Evolutionary conservation across 2,329 filamentous ascomycete genomes (phyloP).

Genomic region (Zelopaecilomyces penicillatus): DNA sequence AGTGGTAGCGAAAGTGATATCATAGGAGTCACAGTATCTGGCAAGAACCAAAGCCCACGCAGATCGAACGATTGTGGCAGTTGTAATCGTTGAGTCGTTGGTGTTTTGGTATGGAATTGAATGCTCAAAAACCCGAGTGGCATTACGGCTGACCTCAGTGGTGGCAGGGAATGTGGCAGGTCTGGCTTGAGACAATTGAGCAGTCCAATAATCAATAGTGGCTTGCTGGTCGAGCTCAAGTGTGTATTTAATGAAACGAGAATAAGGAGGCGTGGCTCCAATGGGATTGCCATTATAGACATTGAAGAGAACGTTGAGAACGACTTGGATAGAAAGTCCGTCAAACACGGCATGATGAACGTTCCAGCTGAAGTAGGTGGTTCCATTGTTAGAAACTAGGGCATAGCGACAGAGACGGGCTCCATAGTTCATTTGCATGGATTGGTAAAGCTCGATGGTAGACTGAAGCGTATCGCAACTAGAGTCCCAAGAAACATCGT

Average conservation of each 20-base stretch:
- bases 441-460: not conserved
- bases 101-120: not conserved
- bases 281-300: not conserved
- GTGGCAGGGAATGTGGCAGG: slow-evolving; percentile 3
- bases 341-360: slow-evolving; percentile 14
- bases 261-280: slow-evolving; percentile 1
- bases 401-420: slow-evolving; percentile 7
- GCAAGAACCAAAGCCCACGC: slow-evolving; percentile 11
- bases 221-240: slow-evolving; percentile 1
- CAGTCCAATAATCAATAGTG: slow-evolving; percentile 5
- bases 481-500: slow-evolving; percentile 5
- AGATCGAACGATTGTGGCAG: slow-evolving; percentile 11
- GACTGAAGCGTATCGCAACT: not conserved
- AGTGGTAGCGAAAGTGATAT: slow-evolving; percentile 18
- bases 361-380: slow-evolving; percentile 4
- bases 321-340: slow-evolving; percentile 11
- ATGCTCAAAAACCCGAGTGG: slow-evolving; percentile 2
- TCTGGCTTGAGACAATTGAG: slow-evolving; percentile 3
- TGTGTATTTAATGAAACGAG: slow-evolving; percentile 6
- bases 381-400: not conserved
- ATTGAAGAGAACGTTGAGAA: not conserved
- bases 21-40: slow-evolving; percentile 10
- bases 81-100: not conserved
- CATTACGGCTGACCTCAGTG: not conserved
- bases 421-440: slow-evolving; percentile 4